Base-by-base conservation (phyloP, 306 rosid species). In the Castanea mollissima region DNA sequence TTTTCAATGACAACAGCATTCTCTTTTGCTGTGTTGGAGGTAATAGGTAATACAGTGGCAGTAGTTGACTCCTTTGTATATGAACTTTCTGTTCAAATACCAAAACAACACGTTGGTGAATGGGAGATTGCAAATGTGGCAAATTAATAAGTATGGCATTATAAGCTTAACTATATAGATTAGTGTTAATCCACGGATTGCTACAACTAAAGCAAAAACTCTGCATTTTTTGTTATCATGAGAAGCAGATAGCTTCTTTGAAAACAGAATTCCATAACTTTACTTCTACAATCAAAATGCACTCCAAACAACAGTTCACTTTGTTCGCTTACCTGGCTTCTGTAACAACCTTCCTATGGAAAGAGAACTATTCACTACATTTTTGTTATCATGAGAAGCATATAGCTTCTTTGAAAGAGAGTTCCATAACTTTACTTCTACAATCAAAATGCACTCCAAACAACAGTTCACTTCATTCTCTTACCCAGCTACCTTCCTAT, bases 41-140 rank as follows among this genome's bases (percentile, higher is more conserved):
- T 73, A 27, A 38, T 44, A 46, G 88, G 69, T 32, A 76, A 67
- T 68, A 52, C 75, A 62, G 73, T 64, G 64, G 85, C 75, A 80
- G 55, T 83, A 13, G 81, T 75, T 11, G 76, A 71, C 86, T 87
- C 87, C 84, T 87, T 87, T 72, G 70, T 72, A 51, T 23, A 5
- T 9, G 86, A 79, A 87, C 75, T 87, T 78, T 76, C 97, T 93
- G 93, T 78, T 78, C 70, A 79, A 76, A 78, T 76, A 80, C 27
- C 81, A 85, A 83, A 70, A 81, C 71, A 83, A 31, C 54, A 71
- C 58, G 41, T 77, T 77, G 5, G 56, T 76, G 32, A 60, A 73
- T 76, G 31, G 55, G 29, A 69, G 63, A 67, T 80, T 27, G 64
- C 74, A 32, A 15, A 79, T 20, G 75, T 58, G 54, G 71, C 72